Evolutionary conservation across 768 basidiomycete genomes (phyloP), one percentile per base, ranked within the genome.

Genomic region (Tulasnella sp.): DNA sequence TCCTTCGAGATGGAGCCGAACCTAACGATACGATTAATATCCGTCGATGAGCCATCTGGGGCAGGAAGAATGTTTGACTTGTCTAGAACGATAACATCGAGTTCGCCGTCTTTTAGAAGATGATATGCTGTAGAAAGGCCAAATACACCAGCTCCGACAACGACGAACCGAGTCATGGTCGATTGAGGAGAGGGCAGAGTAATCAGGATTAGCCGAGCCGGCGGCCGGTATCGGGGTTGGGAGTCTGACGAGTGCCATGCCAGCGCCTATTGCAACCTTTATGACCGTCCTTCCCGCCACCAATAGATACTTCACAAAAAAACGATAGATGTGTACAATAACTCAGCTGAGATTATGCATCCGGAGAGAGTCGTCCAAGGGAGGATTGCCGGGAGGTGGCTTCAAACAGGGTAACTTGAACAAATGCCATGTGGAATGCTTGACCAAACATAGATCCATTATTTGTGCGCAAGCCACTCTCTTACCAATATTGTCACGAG

Each of bases 51-150:
- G 11, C 91, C 93, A 81, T 97, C 95, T 2, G 88, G 87, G 0
- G 96, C 93, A 3, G 96, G 96, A 3, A 96, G 81, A 2, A 83
- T 83, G 0, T 81, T 80, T 8, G 92, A 88, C 78, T 90, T 87
- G 81, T 97, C 96, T 71, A 97, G 85, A 8, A 97, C 83, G 0
- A 89, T 93, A 78, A 97, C 87, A 76, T 19, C 45, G 34, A 71
- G n/a, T 40, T 64, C 52, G 72, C 83, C 82, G 29, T 82, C 79
- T 71, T 81, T 64, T 70, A 96, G 85, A 72, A 97, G 89, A 81
- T 93, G 89, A 79, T 89, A 87, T 1, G 94, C 96, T 0, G 96
- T 92, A 22, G 94, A 96, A 71, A 93, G 84, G 7, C 96, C 96
- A 81, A 96, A 96, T 79, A 90, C 90, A 5, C 94, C 94, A 52